phyloP scores from a whole-genome alignment of 208 protist genomes.

The Leishmania aethiopica region DNA sequence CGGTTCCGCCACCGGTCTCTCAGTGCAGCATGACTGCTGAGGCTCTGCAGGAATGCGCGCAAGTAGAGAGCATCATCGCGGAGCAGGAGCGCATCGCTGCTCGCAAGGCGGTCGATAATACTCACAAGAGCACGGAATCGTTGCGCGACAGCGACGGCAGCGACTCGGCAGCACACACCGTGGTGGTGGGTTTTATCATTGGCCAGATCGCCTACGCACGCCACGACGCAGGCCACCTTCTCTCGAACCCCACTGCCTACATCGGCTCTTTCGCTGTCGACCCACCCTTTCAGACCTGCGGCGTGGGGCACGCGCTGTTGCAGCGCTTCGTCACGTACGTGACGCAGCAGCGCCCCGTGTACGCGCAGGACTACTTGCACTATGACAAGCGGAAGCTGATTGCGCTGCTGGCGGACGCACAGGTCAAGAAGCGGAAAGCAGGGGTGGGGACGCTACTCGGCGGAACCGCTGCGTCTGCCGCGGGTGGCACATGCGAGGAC shows the following conservation, averaged over 20 bases:
- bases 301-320: constrained; percentile 64
- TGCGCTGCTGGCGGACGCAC: constrained; percentile 25
- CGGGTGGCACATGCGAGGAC: neutral
- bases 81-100: constrained; percentile 34
- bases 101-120: neutral
- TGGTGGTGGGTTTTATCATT: constrained; percentile 66
- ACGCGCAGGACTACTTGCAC: constrained; percentile 56
- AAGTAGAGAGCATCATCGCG: constrained; percentile 13
- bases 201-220: constrained; percentile 56
- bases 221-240: constrained; percentile 39
- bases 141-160: neutral
- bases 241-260: constrained; percentile 73
- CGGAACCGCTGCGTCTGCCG: neutral
- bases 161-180: constrained; percentile 23
- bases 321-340: constrained; percentile 60
- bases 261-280: constrained; percentile 72
- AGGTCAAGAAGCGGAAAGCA: constrained; percentile 20
- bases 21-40: constrained; percentile 15
- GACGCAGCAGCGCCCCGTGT: constrained; percentile 49
- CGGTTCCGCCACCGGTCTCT: constrained; percentile 19
- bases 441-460: neutral
- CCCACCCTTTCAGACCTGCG: constrained; percentile 46
- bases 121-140: neutral
- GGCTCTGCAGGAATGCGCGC: constrained; percentile 12
- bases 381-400: constrained; percentile 41